These are phyloP conservation scores for Achaetomiella virescens DNA, from an alignment of 495 filamentous ascomycete species.

Conservation along the genomic window DNA sequence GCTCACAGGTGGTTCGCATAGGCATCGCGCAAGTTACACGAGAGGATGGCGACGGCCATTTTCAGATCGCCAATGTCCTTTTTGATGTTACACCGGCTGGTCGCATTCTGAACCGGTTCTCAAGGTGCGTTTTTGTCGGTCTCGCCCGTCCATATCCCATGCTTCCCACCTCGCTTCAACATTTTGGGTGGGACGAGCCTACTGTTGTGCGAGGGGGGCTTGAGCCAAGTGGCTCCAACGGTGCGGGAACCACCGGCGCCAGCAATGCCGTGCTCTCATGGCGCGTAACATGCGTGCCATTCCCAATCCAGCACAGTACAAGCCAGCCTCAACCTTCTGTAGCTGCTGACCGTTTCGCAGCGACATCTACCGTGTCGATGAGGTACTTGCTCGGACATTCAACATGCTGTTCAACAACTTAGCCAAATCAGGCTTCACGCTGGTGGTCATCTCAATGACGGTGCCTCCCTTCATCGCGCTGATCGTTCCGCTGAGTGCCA, in stretches of 20 bases:
- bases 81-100: constrained; percentile 99
- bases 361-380: constrained; percentile 93
- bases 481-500: constrained; percentile 69
- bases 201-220: constrained; percentile 12
- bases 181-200: constrained; percentile 12
- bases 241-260: constrained; percentile 12
- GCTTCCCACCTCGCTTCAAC: background rate
- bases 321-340: background rate
- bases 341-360: constrained; percentile 42
- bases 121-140: constrained; percentile 52
- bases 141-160: background rate
- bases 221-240: constrained; percentile 18
- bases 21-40: constrained; percentile 92
- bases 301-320: constrained; percentile 12
- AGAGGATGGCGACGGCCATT: constrained; percentile 96
- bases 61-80: constrained; percentile 99
- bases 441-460: constrained; percentile 73
- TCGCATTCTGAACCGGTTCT: constrained; percentile 93
- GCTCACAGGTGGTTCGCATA: constrained; percentile 30
- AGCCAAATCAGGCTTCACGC: constrained; percentile 76
- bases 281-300: constrained; percentile 8
- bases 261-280: constrained; percentile 12
- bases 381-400: constrained; percentile 86
- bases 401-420: constrained; percentile 92
- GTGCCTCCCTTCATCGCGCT: constrained; percentile 77